Percentiles rank a stretch among this genome's conserved stretches.
Evolutionary conservation across 805 yeast genomes (phyloP).

Genomic region (Myxozyma neotropica): DNA sequence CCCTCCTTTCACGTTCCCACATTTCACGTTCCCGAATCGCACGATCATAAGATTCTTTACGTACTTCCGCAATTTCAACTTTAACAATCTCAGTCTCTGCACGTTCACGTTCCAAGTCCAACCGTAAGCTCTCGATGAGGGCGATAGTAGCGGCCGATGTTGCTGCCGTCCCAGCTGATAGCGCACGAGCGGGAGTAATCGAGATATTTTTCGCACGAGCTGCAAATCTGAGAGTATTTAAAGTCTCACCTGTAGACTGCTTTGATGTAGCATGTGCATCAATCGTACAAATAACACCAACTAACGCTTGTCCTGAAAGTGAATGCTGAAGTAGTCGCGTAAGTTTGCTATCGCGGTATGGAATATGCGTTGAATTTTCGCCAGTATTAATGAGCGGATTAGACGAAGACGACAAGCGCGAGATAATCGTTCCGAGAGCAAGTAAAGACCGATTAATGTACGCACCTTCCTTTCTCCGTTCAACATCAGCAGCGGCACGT

Average conservation of each 20-base stretch:
- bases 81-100: constrained; percentile 50
- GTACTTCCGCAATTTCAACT: constrained; percentile 40
- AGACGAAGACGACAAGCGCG: constrained; percentile 60
- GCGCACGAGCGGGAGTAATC: constrained; percentile 59
- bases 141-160: constrained; percentile 35
- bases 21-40: constrained; percentile 8
- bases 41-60: constrained; percentile 20
- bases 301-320: constrained; percentile 80
- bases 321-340: constrained; percentile 92
- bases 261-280: constrained; percentile 55
- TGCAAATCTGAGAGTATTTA: constrained; percentile 87
- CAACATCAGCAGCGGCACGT: constrained; percentile 70
- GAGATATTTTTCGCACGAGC: constrained; percentile 87
- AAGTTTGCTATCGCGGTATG: constrained; percentile 90
- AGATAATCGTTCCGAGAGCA: constrained; percentile 90
- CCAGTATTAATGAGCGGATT: constrained; percentile 1
- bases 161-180: constrained; percentile 38
- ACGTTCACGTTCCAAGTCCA: constrained; percentile 64
- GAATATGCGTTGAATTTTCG: constrained; percentile 62
- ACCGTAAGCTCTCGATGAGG: constrained; percentile 57
- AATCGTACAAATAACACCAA: constrained; percentile 84
- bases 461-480: constrained; percentile 90
- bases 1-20: constrained; percentile 22
- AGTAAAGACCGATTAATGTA: constrained; percentile 87
- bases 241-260: constrained; percentile 70